Evolutionary conservation across 2,329 filamentous ascomycete species (phyloP).

Genomic region (Hypomyces perniciosus): DNA sequence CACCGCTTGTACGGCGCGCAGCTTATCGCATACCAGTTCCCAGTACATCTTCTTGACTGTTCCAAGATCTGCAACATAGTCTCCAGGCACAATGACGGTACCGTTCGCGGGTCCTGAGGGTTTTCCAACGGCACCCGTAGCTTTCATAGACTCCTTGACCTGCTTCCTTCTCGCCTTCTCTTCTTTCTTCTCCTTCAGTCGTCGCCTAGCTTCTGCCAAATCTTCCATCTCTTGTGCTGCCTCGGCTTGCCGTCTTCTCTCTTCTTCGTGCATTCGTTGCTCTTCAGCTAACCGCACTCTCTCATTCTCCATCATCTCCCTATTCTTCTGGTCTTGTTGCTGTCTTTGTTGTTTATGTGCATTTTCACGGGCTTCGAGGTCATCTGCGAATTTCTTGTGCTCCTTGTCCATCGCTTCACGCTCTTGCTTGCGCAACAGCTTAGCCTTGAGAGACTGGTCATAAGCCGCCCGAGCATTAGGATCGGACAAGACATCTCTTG

Average conservation of each 20-base stretch:
- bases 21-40: slow-evolving; percentile 36
- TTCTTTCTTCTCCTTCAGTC: slow-evolving; percentile 35
- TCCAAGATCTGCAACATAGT: slow-evolving; percentile 27
- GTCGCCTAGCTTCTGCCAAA: slow-evolving; percentile 30
- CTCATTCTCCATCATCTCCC: slow-evolving; percentile 33
- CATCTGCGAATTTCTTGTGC: slow-evolving; percentile 73
- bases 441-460: slow-evolving; percentile 68
- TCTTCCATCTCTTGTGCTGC: slow-evolving; percentile 36
- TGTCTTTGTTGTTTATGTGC: slow-evolving; percentile 56
- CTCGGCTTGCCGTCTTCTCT: slow-evolving; percentile 28
- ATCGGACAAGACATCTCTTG: slow-evolving; percentile 76
- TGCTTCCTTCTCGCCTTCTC: slow-evolving; percentile 34
- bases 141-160: slow-evolving; percentile 30
- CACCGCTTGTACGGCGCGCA: slow-evolving; percentile 33
- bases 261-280: slow-evolving; percentile 33
- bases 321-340: slow-evolving; percentile 33
- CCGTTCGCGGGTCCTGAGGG: slow-evolving; percentile 28
- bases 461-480: slow-evolving; percentile 67
- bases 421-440: slow-evolving; percentile 62
- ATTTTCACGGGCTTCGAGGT: slow-evolving; percentile 72
- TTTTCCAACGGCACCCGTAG: slow-evolving; percentile 15
- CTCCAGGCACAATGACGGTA: slow-evolving; percentile 30
- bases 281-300: slow-evolving; percentile 31
- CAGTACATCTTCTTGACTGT: slow-evolving; percentile 30
- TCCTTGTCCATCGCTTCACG: slow-evolving; percentile 67